These are phyloP conservation scores for Linum lewisii DNA, from an alignment of 345 rosid species.

Conservation along the genomic window DNA sequence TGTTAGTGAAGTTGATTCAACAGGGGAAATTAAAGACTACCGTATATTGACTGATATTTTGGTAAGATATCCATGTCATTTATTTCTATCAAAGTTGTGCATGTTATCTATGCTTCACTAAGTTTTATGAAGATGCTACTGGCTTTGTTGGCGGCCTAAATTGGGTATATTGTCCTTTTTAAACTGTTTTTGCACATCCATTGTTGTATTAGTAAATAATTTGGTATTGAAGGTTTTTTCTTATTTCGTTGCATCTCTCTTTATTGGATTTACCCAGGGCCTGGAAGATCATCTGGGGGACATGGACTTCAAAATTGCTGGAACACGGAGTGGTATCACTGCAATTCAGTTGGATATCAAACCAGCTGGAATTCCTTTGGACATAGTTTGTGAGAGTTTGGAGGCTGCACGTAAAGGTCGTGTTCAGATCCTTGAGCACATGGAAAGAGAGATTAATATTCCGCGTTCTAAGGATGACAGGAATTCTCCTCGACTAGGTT, in stretches of 20 bases:
- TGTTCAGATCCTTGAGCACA: constrained; percentile 80
- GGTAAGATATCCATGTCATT: constrained; percentile 36
- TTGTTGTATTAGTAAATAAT: constrained; percentile 2
- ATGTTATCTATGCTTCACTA: not conserved
- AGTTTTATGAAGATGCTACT: not conserved
- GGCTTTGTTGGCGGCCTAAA: not conserved
- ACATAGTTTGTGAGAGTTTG: constrained; percentile 77
- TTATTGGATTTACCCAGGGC: constrained; percentile 39
- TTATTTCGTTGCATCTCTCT: not conserved
- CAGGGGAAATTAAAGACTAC: constrained; percentile 66
- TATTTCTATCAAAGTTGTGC: not conserved
- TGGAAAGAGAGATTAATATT: constrained; percentile 64
- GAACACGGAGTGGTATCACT: constrained; percentile 77
- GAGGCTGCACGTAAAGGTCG: constrained; percentile 82
- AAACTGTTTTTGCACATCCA: constrained; percentile 1
- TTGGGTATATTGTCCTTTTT: constrained; percentile 12
- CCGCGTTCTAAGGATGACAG: constrained; percentile 54
- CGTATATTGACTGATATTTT: constrained; percentile 86
- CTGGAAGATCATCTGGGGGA: constrained; percentile 98
- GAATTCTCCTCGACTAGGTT: constrained; percentile 69
- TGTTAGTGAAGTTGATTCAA: constrained; percentile 61
- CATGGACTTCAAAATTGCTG: constrained; percentile 98
- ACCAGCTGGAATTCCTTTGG: constrained; percentile 97
- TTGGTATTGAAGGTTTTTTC: not conserved
- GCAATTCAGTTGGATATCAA: constrained; percentile 97